A percentile compares a stretch with the other conserved stretches of the same genome.
Conservation (phyloP, 2,329 filamentous ascomycete genomes). For the Lithohypha guttulata region DNA sequence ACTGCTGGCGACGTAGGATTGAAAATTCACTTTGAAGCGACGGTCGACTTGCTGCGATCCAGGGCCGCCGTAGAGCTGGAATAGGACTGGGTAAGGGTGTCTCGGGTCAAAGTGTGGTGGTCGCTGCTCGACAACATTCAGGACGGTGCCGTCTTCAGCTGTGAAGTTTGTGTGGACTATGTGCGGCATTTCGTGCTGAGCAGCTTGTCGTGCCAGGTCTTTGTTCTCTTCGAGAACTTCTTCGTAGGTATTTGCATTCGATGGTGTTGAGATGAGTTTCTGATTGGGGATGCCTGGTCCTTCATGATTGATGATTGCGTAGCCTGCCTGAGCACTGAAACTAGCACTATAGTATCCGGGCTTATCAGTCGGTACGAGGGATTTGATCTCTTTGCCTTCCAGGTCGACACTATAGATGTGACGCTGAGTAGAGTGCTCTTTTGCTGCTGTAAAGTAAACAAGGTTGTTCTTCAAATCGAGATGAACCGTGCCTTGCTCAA, state of each 20-base stretch:
- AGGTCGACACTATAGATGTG: slow-evolving; percentile 86
- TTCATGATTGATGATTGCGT: slow-evolving; percentile 70
- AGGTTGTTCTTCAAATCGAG: slow-evolving; percentile 76
- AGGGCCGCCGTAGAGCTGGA: slow-evolving; percentile 88
- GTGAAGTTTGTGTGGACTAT: slow-evolving; percentile 73
- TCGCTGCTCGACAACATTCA: slow-evolving; percentile 69
- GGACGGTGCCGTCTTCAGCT: slow-evolving; percentile 59
- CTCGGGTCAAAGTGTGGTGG: slow-evolving; percentile 77
- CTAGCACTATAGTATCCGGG: slow-evolving; percentile 73
- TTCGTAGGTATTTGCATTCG: slow-evolving; percentile 53
- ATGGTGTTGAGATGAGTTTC: slow-evolving; percentile 74
- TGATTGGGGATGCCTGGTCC: slow-evolving; percentile 86
- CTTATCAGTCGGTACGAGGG: slow-evolving; percentile 61
- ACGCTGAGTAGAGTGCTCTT: slow-evolving; percentile 76
- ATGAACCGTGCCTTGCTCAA: slow-evolving; percentile 71
- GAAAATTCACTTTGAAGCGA: slow-evolving; percentile 74
- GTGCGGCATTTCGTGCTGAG: slow-evolving; percentile 69
- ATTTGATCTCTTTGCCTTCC: slow-evolving; percentile 60
- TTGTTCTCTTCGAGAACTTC: slow-evolving; percentile 69
- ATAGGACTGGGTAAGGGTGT: slow-evolving; percentile 76
- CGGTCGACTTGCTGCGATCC: slow-evolving; percentile 83
- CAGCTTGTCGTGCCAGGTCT: slow-evolving; percentile 55
- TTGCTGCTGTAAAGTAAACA: slow-evolving; percentile 83
- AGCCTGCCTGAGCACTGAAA: slow-evolving; percentile 74
- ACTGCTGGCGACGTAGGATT: slow-evolving; percentile 72